These are phyloP conservation scores for Remersonia thermophila DNA, from an alignment of 2,329 filamentous ascomycete species.

Conservation along the genomic window DNA sequence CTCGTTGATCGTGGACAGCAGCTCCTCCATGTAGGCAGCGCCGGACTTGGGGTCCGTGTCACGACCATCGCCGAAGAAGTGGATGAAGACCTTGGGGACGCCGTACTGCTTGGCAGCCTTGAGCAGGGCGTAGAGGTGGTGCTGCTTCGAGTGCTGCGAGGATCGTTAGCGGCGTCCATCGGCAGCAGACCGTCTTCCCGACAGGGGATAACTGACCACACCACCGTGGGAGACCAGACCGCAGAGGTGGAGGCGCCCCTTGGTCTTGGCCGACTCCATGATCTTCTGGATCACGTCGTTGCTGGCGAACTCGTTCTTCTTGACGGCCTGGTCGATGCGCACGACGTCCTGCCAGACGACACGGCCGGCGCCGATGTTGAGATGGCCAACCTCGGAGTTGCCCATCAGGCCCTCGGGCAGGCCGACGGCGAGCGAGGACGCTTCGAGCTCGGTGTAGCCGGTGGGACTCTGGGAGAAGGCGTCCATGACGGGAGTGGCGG, in stretches of 20 bases:
- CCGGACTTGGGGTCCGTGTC: constrained; percentile 97
- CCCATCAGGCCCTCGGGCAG: constrained; percentile 96
- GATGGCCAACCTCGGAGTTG: constrained; percentile 94
- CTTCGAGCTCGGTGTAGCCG: constrained; percentile 86
- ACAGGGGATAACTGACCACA: constrained; percentile 41
- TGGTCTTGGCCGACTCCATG: constrained; percentile 69
- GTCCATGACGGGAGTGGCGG: constrained; percentile 92
- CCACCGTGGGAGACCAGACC: constrained; percentile 91
- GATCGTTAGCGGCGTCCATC: constrained; percentile 8
- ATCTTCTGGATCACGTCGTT: constrained; percentile 65
- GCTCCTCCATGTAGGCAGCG: constrained; percentile 73
- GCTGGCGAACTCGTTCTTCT: constrained; percentile 67
- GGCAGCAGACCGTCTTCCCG: too few species aligned
- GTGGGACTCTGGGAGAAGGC: constrained; percentile 69
- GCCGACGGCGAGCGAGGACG: constrained; percentile 89
- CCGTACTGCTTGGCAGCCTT: constrained; percentile 79
- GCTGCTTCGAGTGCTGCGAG: constrained; percentile 75
- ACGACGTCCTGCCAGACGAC: constrained; percentile 99
- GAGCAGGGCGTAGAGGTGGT: constrained; percentile 78
- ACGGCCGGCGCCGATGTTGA: constrained; percentile 95
- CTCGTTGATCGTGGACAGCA: constrained; percentile 70
- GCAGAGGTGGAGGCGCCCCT: constrained; percentile 82
- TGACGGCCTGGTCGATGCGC: constrained; percentile 86
- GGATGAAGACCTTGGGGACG: constrained; percentile 87
- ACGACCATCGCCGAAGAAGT: constrained; percentile 97